A percentile compares a stretch with the other conserved stretches of the same genome.
Conservation (phyloP, 768 basidiomycete species). For the Lactarius deliciosus region DNA sequence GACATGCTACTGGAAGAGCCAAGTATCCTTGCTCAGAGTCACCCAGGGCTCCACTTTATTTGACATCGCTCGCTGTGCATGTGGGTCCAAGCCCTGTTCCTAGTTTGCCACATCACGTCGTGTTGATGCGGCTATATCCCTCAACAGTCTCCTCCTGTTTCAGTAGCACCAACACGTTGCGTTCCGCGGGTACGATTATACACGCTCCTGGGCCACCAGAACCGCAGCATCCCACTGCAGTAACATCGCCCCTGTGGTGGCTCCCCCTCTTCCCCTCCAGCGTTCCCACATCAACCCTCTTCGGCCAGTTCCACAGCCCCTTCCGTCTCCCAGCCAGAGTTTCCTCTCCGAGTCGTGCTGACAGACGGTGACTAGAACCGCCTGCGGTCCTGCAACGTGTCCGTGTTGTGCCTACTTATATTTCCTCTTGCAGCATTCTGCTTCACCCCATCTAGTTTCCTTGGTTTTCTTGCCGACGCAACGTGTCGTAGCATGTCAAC, state of each 20-base stretch:
- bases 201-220: background rate
- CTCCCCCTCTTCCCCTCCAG: slow-evolving; percentile 1
- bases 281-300: background rate
- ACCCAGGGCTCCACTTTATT: slow-evolving; percentile 2
- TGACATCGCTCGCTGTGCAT: slow-evolving; percentile 9
- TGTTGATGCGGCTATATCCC: slow-evolving; percentile 10
- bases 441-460: slow-evolving; percentile 8
- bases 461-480: slow-evolving; percentile 2
- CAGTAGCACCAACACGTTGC: slow-evolving; percentile 12
- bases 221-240: slow-evolving; percentile 6
- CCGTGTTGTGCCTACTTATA: background rate
- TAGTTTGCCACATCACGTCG: background rate
- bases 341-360: background rate
- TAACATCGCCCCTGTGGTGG: slow-evolving; percentile 13
- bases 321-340: background rate
- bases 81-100: slow-evolving; percentile 10
- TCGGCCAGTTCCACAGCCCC: background rate
- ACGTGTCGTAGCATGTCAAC: background rate
- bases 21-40: background rate
- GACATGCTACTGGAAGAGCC: background rate
- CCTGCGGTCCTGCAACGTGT: background rate
- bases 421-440: background rate
- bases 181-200: background rate
- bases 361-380: background rate
- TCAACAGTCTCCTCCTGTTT: slow-evolving; percentile 13